Conservation (phyloP, 768 basidiomycete genomes). For the Tylopilus felleus region DNA sequence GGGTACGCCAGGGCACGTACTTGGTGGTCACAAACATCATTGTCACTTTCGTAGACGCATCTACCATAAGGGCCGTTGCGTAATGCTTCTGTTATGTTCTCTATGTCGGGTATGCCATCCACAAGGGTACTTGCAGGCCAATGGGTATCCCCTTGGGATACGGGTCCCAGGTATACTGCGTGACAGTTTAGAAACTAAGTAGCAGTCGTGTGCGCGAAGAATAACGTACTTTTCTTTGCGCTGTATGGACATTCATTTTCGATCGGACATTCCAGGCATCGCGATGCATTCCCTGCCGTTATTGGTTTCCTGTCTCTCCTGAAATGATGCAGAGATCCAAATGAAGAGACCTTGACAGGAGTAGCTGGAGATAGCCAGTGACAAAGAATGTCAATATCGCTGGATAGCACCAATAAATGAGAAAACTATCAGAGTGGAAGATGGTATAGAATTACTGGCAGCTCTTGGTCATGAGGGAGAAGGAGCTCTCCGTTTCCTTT, state of each 20-base stretch:
- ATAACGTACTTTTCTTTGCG: constrained; percentile 70
- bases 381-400: constrained; percentile 83
- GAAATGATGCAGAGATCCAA: constrained; percentile 84
- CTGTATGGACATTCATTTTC: constrained; percentile 80
- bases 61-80: constrained; percentile 67
- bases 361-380: constrained; percentile 67
- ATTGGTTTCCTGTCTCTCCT: constrained; percentile 67
- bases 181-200: background rate
- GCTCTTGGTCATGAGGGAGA: constrained; percentile 85
- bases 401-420: constrained; percentile 27
- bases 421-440: background rate
- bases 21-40: constrained; percentile 90
- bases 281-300: constrained; percentile 59
- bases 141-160: constrained; percentile 39
- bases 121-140: constrained; percentile 74
- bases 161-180: constrained; percentile 79
- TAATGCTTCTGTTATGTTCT: constrained; percentile 77
- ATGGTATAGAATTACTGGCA: constrained; percentile 64
- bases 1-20: constrained; percentile 22
- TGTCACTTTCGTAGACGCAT: constrained; percentile 82
- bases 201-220: background rate
- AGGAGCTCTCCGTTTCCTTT: constrained; percentile 64
- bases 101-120: constrained; percentile 83
- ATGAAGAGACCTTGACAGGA: constrained; percentile 74
- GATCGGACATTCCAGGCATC: constrained; percentile 75